Evolutionary conservation across 225 moss, liverwort and hornwort species (phyloP), one percentile per base, ranked within the genome.

Genomic region (Marchantia paleacea): DNA sequence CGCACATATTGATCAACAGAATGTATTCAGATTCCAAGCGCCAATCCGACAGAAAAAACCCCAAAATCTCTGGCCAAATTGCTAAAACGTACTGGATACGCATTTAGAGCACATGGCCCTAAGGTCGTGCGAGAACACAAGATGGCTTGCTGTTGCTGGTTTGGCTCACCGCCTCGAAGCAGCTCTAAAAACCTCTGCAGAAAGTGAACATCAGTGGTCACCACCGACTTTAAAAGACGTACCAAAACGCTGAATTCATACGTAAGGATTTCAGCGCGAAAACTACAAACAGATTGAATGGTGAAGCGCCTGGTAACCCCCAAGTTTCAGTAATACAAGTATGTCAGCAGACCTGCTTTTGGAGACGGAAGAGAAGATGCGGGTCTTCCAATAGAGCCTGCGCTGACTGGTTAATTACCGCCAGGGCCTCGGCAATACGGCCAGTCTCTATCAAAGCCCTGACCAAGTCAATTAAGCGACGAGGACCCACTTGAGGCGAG

Each of bases 91-190:
- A 93, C 92, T 86, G 92, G 92, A 54, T 93, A 93, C 58, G 92
- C 91, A 84, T 93, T 89, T 55, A 93, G 80, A 78, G 92, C 92
- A 78, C 92, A 90, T 57, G 92, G 92, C 54, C 92, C 90, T 57
- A 93, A 87, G 25, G 86, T 85, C 63, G 89, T 85, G 77, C 92
- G 92, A 48, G 91, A 90, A 83, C 92, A 93, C 72, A 88, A 83
- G 52, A 93, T 91, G 68, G 91, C 92, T 63, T 91, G 85, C 55
- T 84, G 79, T 20, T 88, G 84, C 57, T 85, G 85, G 77, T 76
- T 80, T 84, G 85, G 74, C 76, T 87, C 88, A 83, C 90, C 92
- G 83, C 74, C 81, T 80, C 92, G 85, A 76, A 92, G 84, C 82
- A 91, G 76, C 83, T 92, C 92, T 48, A 92, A 83, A 82, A 92